Evolutionary conservation across 2,329 filamentous ascomycete genomes (phyloP).

Genomic region (Sphaerulina musiva): DNA sequence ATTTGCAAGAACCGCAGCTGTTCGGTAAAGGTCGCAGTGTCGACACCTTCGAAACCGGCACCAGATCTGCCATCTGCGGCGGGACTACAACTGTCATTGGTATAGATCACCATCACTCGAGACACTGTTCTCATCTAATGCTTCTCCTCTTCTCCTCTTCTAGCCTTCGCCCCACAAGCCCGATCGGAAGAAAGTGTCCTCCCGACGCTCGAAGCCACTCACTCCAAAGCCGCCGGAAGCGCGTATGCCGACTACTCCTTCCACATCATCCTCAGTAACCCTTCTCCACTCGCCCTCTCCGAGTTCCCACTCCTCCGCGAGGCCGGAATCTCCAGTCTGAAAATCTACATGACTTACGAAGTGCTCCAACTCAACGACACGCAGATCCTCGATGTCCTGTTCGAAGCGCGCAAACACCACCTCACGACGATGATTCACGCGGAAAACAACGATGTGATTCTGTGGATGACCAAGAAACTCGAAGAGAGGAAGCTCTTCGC

Average conservation of each 20-base stretch:
- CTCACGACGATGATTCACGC: conserved; percentile 53
- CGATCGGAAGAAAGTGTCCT: conserved; percentile 42
- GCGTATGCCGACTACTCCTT: conserved; percentile 47
- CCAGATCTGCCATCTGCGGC: conserved; percentile 43
- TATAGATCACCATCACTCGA: background rate
- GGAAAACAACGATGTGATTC: conserved; percentile 50
- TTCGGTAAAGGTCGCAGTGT: conserved; percentile 40
- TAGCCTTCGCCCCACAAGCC: conserved; percentile 29
- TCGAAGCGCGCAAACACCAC: conserved; percentile 25
- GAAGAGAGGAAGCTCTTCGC: conserved; percentile 45
- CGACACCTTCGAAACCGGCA: conserved; percentile 38
- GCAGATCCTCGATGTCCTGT: background rate
- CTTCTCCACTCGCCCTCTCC: conserved; percentile 25
- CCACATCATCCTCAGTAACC: conserved; percentile 37
- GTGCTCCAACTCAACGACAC: background rate
- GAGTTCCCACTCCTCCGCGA: conserved; percentile 34
- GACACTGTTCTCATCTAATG: background rate
- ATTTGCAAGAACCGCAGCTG: conserved; percentile 42
- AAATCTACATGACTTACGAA: background rate
- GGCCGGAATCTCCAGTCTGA: background rate
- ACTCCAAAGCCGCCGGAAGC: conserved; percentile 38
- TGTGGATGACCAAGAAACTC: conserved; percentile 50
- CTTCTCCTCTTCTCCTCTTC: too few relatives aligned
- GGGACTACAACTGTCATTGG: conserved; percentile 45
- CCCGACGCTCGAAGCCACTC: conserved; percentile 39